Conservation (phyloP, 164 flowering plant species). For the Euptelea pleiosperma region DNA sequence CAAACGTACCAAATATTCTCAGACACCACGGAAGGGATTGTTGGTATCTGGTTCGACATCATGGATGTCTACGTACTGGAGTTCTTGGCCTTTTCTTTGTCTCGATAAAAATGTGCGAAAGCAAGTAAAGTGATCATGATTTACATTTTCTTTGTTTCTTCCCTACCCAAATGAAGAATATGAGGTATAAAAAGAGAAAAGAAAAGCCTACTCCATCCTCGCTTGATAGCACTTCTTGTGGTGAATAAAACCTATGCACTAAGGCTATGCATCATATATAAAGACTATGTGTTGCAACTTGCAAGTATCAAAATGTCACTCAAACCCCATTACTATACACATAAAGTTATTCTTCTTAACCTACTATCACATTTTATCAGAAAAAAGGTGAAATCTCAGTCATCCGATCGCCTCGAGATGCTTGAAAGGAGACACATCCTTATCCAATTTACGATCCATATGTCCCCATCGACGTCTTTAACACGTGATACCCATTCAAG, state of each 20-base stretch:
- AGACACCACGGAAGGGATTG: slow-evolving; percentile 5
- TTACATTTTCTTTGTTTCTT: slow-evolving; percentile 28
- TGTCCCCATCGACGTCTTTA: slow-evolving; percentile 12
- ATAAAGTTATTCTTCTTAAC: slow-evolving; percentile 7
- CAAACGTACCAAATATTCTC: background rate
- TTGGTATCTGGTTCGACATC: slow-evolving; percentile 24
- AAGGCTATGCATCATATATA: background rate
- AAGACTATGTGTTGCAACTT: slow-evolving; percentile 12
- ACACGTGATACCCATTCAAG: background rate
- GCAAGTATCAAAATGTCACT: slow-evolving; percentile 21
- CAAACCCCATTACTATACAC: slow-evolving; percentile 21
- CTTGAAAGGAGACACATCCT: slow-evolving; percentile 12
- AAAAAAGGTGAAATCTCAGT: slow-evolving; percentile 9
- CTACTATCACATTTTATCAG: background rate
- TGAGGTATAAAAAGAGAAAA: slow-evolving; percentile 23
- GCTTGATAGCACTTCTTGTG: slow-evolving; percentile 8
- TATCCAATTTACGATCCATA: background rate
- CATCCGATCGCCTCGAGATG: background rate
- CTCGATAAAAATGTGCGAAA: slow-evolving; percentile 10
- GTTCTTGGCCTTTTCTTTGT: slow-evolving; percentile 1
- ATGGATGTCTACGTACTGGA: slow-evolving; percentile 11
- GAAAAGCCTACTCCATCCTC: background rate
- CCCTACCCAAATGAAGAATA: slow-evolving; percentile 13
- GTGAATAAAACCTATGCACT: background rate
- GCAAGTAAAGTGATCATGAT: too few species aligned